Base-by-base conservation (phyloP, 441 rosid species). In the Gossypium davidsonii region DNA sequence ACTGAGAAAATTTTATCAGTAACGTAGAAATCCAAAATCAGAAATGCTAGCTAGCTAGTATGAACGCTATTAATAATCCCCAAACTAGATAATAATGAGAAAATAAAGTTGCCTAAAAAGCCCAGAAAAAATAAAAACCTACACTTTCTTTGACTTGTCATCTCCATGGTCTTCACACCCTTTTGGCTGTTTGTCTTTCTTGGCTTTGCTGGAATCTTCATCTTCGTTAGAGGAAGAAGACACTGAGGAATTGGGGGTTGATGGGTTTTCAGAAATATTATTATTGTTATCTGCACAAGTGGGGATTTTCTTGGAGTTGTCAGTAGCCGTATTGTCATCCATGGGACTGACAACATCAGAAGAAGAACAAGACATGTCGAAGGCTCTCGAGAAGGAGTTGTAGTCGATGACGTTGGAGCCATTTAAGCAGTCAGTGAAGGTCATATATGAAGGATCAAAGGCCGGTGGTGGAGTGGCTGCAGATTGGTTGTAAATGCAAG, bases 331-430 rank as follows among this genome's bases (percentile, higher is more conserved):
- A 34, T 39, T 63, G 48, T 82, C 81, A 31, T 84, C 83, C 26
- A 77, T 71, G 7, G 84, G 79, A 72, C 62, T 73, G 9, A 83
- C 75, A 8, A 84, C 86, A 73, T 87, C 90, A 15, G 96, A 81
- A 3, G 92, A 82, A 17, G 94, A 87, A 48, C 85, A 85, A 58
- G 92, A 84, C 61, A 84, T 21, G 80, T 80, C 87, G 34, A 89
- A 86, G 69, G 86, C 89, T 72, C 59, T 83, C 0, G 88, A 76
- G 5, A 85, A 73, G 44, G 88, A 71, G 61, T 79, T 84, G 31
- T 86, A 89, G 26, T 78, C 81, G 71, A 42, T 71, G 25, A 64
- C 76, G 67, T 90, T 82, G 60, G 81, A 83, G 53, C 81, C 84
- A 56, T 83, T 85, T 55, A 90, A 83, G 70, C 76, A 82, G 77